Percentiles rank a stretch among this genome's conserved stretches.
Evolutionary conservation across 495 filamentous ascomycete species (phyloP).

Genomic region (Mycothermus thermophilus): DNA sequence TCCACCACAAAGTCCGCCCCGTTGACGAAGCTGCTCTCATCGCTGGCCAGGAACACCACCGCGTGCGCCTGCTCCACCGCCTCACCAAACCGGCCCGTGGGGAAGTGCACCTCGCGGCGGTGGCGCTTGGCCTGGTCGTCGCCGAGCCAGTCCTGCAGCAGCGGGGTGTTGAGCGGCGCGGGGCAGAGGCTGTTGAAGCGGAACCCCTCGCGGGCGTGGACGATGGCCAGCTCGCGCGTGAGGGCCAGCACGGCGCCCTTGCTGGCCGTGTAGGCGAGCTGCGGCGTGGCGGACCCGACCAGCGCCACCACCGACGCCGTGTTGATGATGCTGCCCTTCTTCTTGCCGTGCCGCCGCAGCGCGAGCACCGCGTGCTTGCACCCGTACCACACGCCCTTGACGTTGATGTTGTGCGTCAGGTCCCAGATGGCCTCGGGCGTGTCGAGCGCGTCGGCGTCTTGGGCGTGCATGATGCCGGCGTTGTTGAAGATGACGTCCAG

Average conservation of each 20-base stretch:
- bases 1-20: conserved; percentile 91
- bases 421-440: conserved; percentile 93
- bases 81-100: conserved; percentile 87
- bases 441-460: conserved; percentile 72
- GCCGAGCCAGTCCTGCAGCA: conserved; percentile 94
- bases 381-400: conserved; percentile 97
- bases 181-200: conserved; percentile 89
- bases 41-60: conserved; percentile 84
- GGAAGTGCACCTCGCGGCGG: conserved; percentile 89
- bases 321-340: conserved; percentile 74
- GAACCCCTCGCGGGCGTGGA: conserved; percentile 71
- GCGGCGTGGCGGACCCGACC: conserved; percentile 85
- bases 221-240: conserved; percentile 69
- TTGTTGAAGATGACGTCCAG: conserved; percentile 97
- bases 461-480: conserved; percentile 90
- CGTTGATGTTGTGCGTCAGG: conserved; percentile 84
- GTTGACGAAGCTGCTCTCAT: conserved; percentile 90
- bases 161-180: conserved; percentile 70
- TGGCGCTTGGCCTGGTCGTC: conserved; percentile 72
- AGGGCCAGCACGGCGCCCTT: conserved; percentile 88
- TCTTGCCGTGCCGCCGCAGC: conserved; percentile 69
- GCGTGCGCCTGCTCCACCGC: conserved; percentile 91
- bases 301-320: conserved; percentile 87
- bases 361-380: conserved; percentile 82
- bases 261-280: conserved; percentile 87